Evolutionary conservation across 73 alveolate genomes (phyloP), one percentile per base, ranked within the genome.

Genomic region (Vitrella brassicaformis): DNA sequence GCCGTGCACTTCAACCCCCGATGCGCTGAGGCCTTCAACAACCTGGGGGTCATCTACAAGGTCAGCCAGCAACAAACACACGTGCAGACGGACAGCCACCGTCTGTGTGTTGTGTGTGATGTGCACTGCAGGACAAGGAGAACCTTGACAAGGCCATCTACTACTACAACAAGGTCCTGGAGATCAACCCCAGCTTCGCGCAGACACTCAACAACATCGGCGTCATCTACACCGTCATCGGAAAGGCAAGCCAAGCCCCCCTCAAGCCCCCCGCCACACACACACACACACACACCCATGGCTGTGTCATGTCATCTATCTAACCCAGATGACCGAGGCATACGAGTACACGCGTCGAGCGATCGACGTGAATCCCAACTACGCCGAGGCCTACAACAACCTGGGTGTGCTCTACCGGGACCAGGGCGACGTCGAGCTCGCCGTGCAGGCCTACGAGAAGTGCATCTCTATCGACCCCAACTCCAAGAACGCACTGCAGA

Each of bases 11-110:
- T 39, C 56, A 8, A 4, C 22, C 56, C 56, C 56, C 4, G 22
- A 39, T 39, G 56, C 56, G 69, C 69, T 8, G 69, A 56, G 69
- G 69, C 69, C 26, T 25, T 22, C 29, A 56, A 56, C 69, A 56
- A 22, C 69, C 1, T 56, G 25, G 69, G 69, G 26, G 30, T 18
- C 9, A n/a, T 56, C 69, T 56, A 25, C 29, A 39, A 14, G 14
- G n/a, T n/a, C n/a, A n/a, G n/a, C n/a, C n/a, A n/a, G n/a, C n/a
- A n/a, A n/a, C n/a, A n/a, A n/a, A n/a, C n/a, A n/a, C n/a, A n/a
- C n/a, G n/a, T n/a, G n/a, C n/a, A n/a, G n/a, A n/a, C n/a, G n/a
- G n/a, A n/a, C n/a, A n/a, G n/a, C n/a, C n/a, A n/a, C n/a, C n/a
- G n/a, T n/a, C n/a, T n/a, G n/a, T n/a, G n/a, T n/a, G n/a, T n/a